Evolutionary conservation across 331 rosid species (phyloP).

Genomic region (Erythrophleum ivorense): DNA sequence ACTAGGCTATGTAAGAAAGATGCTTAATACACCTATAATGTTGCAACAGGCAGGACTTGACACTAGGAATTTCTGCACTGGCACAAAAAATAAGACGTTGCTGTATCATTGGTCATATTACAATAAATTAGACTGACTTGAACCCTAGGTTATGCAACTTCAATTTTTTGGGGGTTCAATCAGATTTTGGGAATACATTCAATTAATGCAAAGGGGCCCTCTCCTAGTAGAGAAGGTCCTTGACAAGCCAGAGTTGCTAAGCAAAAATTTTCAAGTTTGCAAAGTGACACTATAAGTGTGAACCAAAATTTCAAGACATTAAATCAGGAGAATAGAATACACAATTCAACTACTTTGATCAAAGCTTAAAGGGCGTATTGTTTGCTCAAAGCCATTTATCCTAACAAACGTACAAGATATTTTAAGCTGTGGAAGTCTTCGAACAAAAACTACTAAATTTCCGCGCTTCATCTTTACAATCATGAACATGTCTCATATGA

Average conservation of each 20-base stretch:
- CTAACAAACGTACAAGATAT: neutral
- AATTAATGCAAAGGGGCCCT: neutral
- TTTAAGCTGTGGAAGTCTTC: neutral
- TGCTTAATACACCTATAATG: neutral
- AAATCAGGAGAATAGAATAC: neutral
- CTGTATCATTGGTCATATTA: neutral
- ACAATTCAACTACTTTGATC: neutral
- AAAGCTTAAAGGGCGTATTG: neutral
- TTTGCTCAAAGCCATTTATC: neutral
- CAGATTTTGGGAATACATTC: neutral
- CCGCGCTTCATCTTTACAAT: neutral
- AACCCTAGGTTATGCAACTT: constrained; percentile 4
- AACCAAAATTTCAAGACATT: neutral
- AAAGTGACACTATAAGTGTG: neutral
- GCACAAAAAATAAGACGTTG: neutral
- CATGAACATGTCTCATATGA: neutral
- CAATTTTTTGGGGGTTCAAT: neutral
- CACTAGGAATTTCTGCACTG: neutral
- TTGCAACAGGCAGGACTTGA: neutral
- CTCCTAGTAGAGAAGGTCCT: neutral
- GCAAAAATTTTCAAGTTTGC: constrained; percentile 14
- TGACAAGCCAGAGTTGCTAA: neutral
- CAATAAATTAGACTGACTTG: neutral
- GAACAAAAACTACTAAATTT: neutral
- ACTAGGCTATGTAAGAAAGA: neutral